phyloP scores from a whole-genome alignment of 176 grass and related monocot species.

The Tuctoria greenei region DNA sequence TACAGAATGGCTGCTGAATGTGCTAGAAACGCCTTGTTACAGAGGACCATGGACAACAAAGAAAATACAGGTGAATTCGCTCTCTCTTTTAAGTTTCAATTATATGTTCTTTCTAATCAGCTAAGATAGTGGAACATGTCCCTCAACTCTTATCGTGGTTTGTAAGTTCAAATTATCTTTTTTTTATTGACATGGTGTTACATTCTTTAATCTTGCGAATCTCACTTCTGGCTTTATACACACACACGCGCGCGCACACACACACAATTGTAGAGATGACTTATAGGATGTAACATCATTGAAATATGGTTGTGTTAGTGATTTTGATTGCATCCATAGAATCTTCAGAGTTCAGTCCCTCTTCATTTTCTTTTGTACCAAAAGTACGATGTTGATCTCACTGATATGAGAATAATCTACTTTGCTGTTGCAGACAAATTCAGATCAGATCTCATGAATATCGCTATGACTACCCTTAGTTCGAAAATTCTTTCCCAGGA shows the following conservation, averaged over 20 bases:
- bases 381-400: neutral
- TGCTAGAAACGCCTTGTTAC: constrained; percentile 65
- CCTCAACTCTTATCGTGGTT: neutral
- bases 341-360: neutral
- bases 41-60: constrained; percentile 87
- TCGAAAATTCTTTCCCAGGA: constrained; percentile 98
- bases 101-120: neutral
- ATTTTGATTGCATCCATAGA: neutral
- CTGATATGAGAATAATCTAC: constrained; percentile 1
- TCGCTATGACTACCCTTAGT: constrained; percentile 92
- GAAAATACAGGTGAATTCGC: constrained; percentile 66
- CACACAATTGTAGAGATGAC: no score
- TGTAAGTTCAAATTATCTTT: neutral
- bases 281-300: neutral
- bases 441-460: constrained; percentile 89
- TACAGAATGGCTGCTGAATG: constrained; percentile 91
- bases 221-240: neutral
- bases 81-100: no score
- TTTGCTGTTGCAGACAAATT: constrained; percentile 73
- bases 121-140: neutral
- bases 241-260: no score
- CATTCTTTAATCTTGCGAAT: neutral
- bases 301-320: neutral
- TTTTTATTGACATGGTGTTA: neutral
- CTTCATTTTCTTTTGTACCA: neutral